Evolutionary conservation across 805 yeast genomes (phyloP), one percentile per base, ranked within the genome.

Genomic region (Cyberlindnera japonica): DNA sequence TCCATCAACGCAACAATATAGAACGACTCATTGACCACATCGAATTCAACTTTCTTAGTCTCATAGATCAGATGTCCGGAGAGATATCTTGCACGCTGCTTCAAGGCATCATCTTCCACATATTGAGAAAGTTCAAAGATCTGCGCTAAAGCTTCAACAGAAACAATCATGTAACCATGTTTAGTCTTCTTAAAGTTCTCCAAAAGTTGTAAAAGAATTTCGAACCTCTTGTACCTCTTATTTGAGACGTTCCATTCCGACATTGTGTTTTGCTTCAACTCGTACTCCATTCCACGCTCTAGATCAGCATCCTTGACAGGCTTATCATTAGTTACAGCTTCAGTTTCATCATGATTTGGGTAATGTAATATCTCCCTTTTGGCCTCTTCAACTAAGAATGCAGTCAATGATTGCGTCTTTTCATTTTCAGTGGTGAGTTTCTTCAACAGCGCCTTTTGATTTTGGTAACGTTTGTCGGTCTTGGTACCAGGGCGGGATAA

Each of bases 21-120:
- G 28, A 72, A 65, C 2, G 70, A 66, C 51, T 75, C 81, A 49
- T 73, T 74, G 15, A 74, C 61, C 2, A 72, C 71, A 53, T 76
- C 81, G 44, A 74, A 63, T 37, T 73, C 61, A 21, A 68, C 63
- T n/a, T 63, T 69, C 4, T 65, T 62, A 4, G 63, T 44, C 1
- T 59, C 41, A 42, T 75, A 75, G 18, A 76, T 51, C 45, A 75
- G 44, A 25, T 63, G 63, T 3, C 77, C 79, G 3, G 74, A 32
- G 48, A 17, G 62, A 43, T 41, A 59, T 62, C 36, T 69, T 48
- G 29, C 72, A 67, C 47, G 58, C 45, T 26, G 53, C 54, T 47
- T 70, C 51, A 38, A 48, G 22, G 10, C 37, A 15, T 54, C 51
- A n/a, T 59, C 59, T 6, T 63, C 56, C 2, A 72, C 38, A 33